phyloP scores from a whole-genome alignment of 2,329 filamentous ascomycete genomes.

The Epichloe aotearoae region DNA sequence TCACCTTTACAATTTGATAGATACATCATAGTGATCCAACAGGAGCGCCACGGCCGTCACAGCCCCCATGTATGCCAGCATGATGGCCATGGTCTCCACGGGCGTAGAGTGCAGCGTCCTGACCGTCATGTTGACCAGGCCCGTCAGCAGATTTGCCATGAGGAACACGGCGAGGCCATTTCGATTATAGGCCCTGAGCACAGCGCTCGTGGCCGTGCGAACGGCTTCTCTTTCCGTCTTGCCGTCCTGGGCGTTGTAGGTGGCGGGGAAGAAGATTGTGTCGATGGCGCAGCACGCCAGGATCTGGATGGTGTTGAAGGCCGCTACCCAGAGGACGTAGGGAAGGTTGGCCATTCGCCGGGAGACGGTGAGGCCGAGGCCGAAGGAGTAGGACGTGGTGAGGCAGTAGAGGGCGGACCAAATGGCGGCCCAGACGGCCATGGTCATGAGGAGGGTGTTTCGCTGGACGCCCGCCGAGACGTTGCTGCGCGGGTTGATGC shows the following conservation, averaged over 20 bases:
- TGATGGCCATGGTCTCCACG: constrained; percentile 54
- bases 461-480: constrained; percentile 33
- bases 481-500: constrained; percentile 29
- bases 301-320: constrained; percentile 80
- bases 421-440: constrained; percentile 49
- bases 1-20: constrained; percentile 48
- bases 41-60: constrained; percentile 55
- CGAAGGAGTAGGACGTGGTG: constrained; percentile 54
- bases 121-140: constrained; percentile 75
- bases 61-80: constrained; percentile 57
- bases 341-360: constrained; percentile 84
- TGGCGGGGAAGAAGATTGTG: constrained; percentile 59
- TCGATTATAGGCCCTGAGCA: constrained; percentile 76
- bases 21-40: constrained; percentile 52
- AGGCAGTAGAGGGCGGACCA: constrained; percentile 62
- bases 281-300: constrained; percentile 68
- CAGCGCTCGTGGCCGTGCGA: constrained; percentile 58
- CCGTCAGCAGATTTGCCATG: constrained; percentile 78
- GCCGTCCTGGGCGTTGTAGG: constrained; percentile 44
- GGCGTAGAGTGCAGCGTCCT: constrained; percentile 63
- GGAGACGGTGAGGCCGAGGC: constrained; percentile 65
- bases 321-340: constrained; percentile 84
- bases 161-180: constrained; percentile 82
- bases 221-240: constrained; percentile 51
- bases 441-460: constrained; percentile 45